Percentiles rank a stretch among this genome's conserved stretches.
Evolutionary conservation across 768 basidiomycete genomes (phyloP).

Genomic region (Termitomyces sp.): DNA sequence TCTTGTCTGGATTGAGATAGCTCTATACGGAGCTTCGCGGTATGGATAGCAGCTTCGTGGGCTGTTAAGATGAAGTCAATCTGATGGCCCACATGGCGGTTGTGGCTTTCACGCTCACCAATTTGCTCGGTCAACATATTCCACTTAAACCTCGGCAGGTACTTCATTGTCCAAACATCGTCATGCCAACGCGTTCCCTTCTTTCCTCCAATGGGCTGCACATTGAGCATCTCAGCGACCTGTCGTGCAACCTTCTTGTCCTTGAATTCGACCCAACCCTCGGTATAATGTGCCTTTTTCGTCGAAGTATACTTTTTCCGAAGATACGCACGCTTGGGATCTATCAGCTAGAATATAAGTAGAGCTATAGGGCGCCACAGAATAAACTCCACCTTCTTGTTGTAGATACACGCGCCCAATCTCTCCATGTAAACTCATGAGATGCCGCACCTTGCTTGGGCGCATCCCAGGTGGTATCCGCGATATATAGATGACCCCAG

Average conservation of each 20-base stretch:
- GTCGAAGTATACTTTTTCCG: constrained; percentile 77
- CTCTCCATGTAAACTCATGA: constrained; percentile 87
- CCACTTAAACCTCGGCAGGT: constrained; percentile 97
- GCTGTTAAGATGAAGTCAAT: constrained; percentile 40
- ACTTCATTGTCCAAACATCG: constrained; percentile 99
- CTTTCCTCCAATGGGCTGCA: constrained; percentile 91
- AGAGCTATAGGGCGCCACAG: too few relatives aligned
- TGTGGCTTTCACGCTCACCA: constrained; percentile 51
- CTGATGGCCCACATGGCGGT: background rate
- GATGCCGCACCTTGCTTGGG: constrained; percentile 90
- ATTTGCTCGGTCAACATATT: constrained; percentile 98
- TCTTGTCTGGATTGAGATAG: constrained; percentile 83
- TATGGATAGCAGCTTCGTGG: constrained; percentile 86
- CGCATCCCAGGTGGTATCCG: constrained; percentile 89
- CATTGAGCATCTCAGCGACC: constrained; percentile 94
- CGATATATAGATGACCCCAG: constrained; percentile 89
- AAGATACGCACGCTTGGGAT: constrained; percentile 71
- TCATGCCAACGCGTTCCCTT: constrained; percentile 89
- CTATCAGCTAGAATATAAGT: constrained; percentile 28
- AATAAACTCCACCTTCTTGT: constrained; percentile 67
- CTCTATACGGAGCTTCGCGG: constrained; percentile 87
- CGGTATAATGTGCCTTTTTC: constrained; percentile 84
- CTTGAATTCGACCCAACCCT: constrained; percentile 88
- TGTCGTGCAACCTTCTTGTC: constrained; percentile 88
- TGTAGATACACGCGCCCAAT: constrained; percentile 91